A percentile compares a stretch with the other conserved stretches of the same genome.
Conservation (phyloP, 371 early-diverging fungal species). For the Batrachochytrium dendrobatidis region DNA sequence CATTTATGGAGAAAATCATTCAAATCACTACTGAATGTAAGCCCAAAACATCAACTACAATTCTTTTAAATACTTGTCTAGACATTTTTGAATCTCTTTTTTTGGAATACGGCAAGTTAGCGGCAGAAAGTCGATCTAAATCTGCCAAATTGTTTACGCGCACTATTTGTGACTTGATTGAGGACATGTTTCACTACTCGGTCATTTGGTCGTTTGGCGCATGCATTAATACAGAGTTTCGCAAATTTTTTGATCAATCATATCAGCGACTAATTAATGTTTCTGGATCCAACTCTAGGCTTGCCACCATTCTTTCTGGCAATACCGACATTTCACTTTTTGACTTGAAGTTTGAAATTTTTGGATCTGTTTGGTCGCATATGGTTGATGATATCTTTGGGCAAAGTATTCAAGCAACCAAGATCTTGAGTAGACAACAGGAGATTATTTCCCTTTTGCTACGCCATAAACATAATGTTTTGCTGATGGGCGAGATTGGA, state of each 20-base stretch:
- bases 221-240: not conserved
- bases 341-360: constrained; percentile 5
- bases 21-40: not conserved
- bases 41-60: not conserved
- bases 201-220: constrained; percentile 12
- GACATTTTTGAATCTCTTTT: not conserved
- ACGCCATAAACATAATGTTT: constrained; percentile 4
- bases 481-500: constrained; percentile 6
- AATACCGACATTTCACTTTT: not conserved
- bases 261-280: not conserved
- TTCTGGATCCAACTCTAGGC: not conserved
- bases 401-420: not conserved
- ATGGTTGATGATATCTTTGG: not conserved
- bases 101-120: not conserved
- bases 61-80: not conserved
- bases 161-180: not conserved
- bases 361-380: not conserved
- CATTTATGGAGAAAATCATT: not conserved
- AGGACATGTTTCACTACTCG: constrained; percentile 8
- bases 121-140: not conserved
- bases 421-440: not conserved
- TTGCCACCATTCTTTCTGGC: not conserved
- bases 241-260: not conserved
- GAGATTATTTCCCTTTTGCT: constrained; percentile 1
- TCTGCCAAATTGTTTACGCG: not conserved